Evolutionary conservation across 2,329 filamentous ascomycete genomes (phyloP).

Genomic region (Akanthomyces muscarius): DNA sequence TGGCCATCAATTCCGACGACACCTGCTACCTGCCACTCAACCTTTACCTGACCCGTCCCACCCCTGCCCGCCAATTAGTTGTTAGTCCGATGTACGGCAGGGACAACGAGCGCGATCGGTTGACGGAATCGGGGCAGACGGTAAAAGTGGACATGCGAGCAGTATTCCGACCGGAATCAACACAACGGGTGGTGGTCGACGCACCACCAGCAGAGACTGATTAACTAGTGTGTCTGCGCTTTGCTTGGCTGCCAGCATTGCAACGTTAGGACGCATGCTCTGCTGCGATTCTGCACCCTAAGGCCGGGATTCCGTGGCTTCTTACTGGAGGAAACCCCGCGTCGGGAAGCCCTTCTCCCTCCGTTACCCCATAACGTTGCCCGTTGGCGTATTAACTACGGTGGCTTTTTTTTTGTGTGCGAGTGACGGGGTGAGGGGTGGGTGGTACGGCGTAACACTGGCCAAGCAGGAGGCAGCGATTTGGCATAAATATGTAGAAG

Average conservation of each 20-base stretch:
- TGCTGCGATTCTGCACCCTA: neutral
- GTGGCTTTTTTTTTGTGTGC: neutral
- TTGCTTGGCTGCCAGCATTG: neutral
- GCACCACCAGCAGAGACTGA: neutral
- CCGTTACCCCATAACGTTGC: neutral
- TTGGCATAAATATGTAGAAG: constrained; percentile 13
- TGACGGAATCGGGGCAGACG: constrained; percentile 8
- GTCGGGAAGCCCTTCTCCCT: neutral
- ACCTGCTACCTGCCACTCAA: too few relatives aligned
- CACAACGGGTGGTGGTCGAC: neutral
- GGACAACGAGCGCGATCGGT: constrained; percentile 6
- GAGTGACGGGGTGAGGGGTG: neutral
- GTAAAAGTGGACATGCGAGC: constrained; percentile 6
- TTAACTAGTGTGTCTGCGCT: neutral
- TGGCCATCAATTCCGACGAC: neutral
- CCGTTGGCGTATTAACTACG: neutral
- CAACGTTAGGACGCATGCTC: neutral
- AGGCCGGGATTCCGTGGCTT: neutral
- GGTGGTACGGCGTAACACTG: neutral
- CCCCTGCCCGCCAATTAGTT: neutral
- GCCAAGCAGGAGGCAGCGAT: constrained; percentile 11
- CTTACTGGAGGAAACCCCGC: constrained; percentile 4
- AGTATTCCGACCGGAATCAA: constrained; percentile 15
- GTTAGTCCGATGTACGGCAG: neutral
- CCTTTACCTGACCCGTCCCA: too few relatives aligned